phyloP scores from a whole-genome alignment of 352 stramenopile genomes.

The Phytopythium delawarense region DNA sequence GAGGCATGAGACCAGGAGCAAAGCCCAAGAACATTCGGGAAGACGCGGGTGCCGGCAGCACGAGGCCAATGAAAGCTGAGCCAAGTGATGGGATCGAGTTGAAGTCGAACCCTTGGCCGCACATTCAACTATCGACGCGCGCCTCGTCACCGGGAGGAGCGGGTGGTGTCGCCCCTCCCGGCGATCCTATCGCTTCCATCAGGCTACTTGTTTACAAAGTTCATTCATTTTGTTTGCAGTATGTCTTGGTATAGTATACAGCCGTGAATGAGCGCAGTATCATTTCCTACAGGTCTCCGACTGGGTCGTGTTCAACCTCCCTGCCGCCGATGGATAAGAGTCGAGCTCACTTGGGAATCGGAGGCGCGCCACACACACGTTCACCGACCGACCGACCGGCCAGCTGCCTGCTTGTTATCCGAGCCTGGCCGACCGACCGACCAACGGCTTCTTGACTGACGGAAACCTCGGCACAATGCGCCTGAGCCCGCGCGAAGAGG shows the following conservation, averaged over 20 bases:
- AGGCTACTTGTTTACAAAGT: background rate
- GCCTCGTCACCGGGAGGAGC: background rate
- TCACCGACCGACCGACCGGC: slow-evolving; percentile 1
- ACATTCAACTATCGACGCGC: slow-evolving; percentile 2
- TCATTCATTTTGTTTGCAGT: background rate
- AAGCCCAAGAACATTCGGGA: too few relatives aligned
- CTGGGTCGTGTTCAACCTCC: background rate
- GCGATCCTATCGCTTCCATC: background rate
- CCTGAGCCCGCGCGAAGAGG: slow-evolving; percentile 65
- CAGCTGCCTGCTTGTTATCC: too few relatives aligned
- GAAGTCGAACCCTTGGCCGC: background rate
- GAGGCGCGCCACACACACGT: slow-evolving; percentile 6
- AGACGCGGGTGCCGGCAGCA: background rate
- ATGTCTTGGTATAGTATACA: background rate
- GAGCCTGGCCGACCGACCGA: background rate
- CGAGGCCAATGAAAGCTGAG: background rate
- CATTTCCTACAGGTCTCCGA: background rate
- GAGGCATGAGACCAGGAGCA: too few relatives aligned
- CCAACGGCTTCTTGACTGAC: background rate
- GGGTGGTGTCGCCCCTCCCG: background rate
- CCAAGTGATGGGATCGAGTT: background rate
- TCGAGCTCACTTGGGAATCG: slow-evolving; percentile 19
- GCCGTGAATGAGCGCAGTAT: slow-evolving; percentile 2
- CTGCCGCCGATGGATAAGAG: background rate
- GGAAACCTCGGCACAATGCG: slow-evolving; percentile 24